A percentile compares a stretch with the other conserved stretches of the same genome.
These are phyloP conservation scores for Candida broadrunensis DNA, from an alignment of 805 yeast genomes.

Conservation along the genomic window DNA sequence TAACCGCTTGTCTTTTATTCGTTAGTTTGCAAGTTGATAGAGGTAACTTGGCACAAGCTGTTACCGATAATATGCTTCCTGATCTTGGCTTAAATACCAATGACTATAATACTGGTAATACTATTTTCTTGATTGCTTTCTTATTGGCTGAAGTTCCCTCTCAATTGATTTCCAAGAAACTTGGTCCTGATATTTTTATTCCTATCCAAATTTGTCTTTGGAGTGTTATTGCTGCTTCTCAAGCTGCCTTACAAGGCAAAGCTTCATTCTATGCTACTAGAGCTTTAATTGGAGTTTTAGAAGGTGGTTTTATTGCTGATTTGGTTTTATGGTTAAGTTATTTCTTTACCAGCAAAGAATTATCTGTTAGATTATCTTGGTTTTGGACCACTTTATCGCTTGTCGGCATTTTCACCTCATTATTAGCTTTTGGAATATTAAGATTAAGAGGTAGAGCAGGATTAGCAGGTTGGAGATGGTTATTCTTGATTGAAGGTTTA, in stretches of 20 bases:
- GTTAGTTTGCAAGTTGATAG: constrained; percentile 58
- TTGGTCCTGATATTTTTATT: constrained; percentile 64
- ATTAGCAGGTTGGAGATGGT: constrained; percentile 59
- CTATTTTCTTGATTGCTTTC: constrained; percentile 52
- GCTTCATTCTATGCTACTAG: constrained; percentile 47
- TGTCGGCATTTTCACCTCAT: constrained; percentile 18
- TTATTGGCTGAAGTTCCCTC: constrained; percentile 62
- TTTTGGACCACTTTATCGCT: constrained; percentile 28
- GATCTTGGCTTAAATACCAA: constrained; percentile 54
- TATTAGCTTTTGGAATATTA: constrained; percentile 52
- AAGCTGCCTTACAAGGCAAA: constrained; percentile 27
- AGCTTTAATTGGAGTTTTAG: constrained; percentile 52
- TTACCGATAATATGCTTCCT: constrained; percentile 51
- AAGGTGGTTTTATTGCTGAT: constrained; percentile 73
- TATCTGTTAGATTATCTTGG: constrained; percentile 54
- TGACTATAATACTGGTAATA: constrained; percentile 58
- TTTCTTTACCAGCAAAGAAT: constrained; percentile 59
- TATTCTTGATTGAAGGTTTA: constrained; percentile 60
- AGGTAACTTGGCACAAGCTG: constrained; percentile 54
- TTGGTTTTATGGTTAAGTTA: constrained; percentile 61
- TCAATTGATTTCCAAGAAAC: constrained; percentile 57
- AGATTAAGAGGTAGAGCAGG: constrained; percentile 45
- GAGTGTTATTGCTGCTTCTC: constrained; percentile 55
- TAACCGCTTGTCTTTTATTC: constrained; percentile 60
- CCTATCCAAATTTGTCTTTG: constrained; percentile 57